phyloP scores from a whole-genome alignment of 1,284 basidiomycete species.

The Rugosomyces carneus region DNA sequence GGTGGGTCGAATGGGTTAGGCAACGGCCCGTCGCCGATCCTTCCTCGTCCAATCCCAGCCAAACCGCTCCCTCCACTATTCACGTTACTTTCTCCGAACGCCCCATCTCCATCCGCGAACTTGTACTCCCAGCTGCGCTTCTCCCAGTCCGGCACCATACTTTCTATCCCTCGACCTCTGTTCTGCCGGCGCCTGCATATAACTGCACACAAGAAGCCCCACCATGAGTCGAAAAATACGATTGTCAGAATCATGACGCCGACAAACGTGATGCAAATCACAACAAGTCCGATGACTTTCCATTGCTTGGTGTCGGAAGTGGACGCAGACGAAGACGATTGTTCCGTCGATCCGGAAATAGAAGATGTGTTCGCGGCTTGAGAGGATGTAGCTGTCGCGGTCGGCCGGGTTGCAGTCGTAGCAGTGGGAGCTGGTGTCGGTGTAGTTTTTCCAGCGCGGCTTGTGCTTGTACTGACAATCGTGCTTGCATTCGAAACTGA shows the following conservation, averaged over 20 bases:
- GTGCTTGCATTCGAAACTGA: constrained; percentile 6
- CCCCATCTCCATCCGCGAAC: constrained; percentile 36
- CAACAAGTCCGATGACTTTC: constrained; percentile 61
- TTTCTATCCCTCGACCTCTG: constrained; percentile 37
- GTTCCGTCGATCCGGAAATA: constrained; percentile 9
- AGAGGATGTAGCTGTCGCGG: constrained; percentile 1
- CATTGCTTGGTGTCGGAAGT: constrained; percentile 41
- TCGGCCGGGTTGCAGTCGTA: background rate
- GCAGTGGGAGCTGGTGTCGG: background rate
- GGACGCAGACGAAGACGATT: constrained; percentile 22
- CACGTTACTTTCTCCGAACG: constrained; percentile 21
- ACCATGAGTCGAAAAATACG: constrained; percentile 64
- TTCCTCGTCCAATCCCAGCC: constrained; percentile 12
- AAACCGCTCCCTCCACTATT: constrained; percentile 2
- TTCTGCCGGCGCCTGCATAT: constrained; percentile 33
- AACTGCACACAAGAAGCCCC: constrained; percentile 47
- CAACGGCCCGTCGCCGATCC: background rate
- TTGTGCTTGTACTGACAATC: background rate
- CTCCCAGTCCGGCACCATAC: constrained; percentile 59
- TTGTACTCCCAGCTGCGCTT: constrained; percentile 52
- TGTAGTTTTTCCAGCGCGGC: background rate
- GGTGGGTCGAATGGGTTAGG: constrained; percentile 8
- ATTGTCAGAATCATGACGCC: constrained; percentile 45
- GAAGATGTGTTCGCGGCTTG: constrained; percentile 11
- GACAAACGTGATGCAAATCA: constrained; percentile 52